Evolutionary conservation across 176 grass and related monocot genomes (phyloP), one percentile per base, ranked within the genome.

Genomic region (Rhipidocladum racemiflorum): DNA sequence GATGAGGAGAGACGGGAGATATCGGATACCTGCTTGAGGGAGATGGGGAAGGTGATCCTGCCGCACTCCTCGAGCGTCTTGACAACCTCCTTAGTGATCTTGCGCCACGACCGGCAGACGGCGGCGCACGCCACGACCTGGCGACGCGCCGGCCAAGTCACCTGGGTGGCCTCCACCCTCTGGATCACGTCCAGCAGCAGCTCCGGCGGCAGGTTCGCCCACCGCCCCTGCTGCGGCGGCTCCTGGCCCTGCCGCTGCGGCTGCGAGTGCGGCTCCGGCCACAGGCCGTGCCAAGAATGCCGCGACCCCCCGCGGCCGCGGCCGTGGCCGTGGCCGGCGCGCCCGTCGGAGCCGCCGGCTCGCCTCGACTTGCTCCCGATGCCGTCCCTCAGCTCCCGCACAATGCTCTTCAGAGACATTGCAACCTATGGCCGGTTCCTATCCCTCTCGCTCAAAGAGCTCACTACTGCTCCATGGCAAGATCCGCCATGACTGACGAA

Each of bases 11-110:
- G 32, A 81, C 10, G 1, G 25, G 21, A 86, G 46, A 46, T 28
- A 76, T 23, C 53, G 9, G 15, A 40, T 78, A 91, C 96, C 92
- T 99, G 97, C 77, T 96, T 96, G 59, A 99, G 97, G 84, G 97
- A 95, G 79, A 99, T 93, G 62, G 97, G 97, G 64, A 99, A 99
- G 68, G 97, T 96, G 87, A 99, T 93, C 72, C 89, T 90, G 65
- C 91, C 89, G 4, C 91, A 99, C 74, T 95, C 90, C 87, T 95
- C 89, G 5, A 95, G 89, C 0, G 97, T 81, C 87, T 87, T 99
- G 56, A 99, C 87, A 8, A 94, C 97, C 80, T 99, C 93, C 80
- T 95, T 96, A 12, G 91, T 99, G 82, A 92, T 43, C n/a, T 89
- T 81, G 4, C 96, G 89, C 96, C 96, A 99, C 11, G 93, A 91